These are phyloP conservation scores for Elsinoe ampelina DNA, from an alignment of 2,329 filamentous ascomycete species.

Conservation along the genomic window DNA sequence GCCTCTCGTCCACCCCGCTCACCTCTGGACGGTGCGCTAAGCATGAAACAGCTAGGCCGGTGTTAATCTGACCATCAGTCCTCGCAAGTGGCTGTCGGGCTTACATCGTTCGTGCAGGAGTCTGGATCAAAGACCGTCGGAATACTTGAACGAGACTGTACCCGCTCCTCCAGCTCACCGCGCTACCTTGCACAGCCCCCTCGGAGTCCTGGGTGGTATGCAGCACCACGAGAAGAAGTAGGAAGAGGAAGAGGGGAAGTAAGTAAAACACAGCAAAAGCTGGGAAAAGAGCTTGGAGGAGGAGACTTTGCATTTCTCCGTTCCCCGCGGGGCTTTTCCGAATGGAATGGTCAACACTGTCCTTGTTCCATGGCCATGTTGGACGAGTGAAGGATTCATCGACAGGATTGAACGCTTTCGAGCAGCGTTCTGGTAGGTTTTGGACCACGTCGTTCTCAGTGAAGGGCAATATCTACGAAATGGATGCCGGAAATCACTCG, in stretches of 20 bases:
- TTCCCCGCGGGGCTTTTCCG: no score
- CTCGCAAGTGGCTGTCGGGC: neutral
- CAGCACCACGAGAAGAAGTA: neutral
- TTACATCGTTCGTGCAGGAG: neutral
- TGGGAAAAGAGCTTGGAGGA: no score
- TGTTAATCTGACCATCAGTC: neutral
- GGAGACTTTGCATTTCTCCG: no score
- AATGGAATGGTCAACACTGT: no score
- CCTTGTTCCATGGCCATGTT: no score
- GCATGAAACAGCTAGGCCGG: neutral
- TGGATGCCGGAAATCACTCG: no score
- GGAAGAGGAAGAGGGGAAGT: neutral
- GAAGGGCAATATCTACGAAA: no score
- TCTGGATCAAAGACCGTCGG: constrained; percentile 3
- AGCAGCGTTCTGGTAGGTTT: no score
- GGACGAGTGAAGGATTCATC: no score
- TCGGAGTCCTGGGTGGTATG: neutral
- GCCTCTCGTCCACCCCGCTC: constrained; percentile 7
- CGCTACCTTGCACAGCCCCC: constrained; percentile 4
- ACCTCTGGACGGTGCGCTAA: neutral
- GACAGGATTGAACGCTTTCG: no score
- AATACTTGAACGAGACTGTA: neutral
- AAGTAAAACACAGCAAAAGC: no score
- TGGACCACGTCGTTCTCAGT: no score
- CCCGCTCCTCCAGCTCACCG: neutral